Evolutionary conservation across 495 filamentous ascomycete species (phyloP).

Genomic region (Neurospora sp.): DNA sequence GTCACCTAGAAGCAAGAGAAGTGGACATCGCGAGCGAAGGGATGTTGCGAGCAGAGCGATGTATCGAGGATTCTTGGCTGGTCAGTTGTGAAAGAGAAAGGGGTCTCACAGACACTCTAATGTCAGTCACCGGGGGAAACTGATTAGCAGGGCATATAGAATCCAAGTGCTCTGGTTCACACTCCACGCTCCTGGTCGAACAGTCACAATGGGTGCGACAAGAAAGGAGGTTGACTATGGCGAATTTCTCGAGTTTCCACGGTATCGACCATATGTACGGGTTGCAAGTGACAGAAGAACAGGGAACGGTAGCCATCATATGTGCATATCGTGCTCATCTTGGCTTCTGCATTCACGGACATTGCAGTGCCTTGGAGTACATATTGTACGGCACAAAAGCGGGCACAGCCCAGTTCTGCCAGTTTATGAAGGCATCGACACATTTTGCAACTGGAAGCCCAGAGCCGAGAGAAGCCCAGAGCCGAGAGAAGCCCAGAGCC

Average conservation of each 20-base stretch:
- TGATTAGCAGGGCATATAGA: not conserved
- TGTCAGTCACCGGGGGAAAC: too few relatives aligned
- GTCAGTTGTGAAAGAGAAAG: not conserved
- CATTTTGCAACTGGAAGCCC: not conserved
- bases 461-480: not conserved
- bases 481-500: not conserved
- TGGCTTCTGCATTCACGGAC: too few relatives aligned
- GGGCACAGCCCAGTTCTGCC: not conserved
- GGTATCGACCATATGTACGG: too few relatives aligned
- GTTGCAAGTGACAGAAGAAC: too few relatives aligned
- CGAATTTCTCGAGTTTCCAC: too few relatives aligned
- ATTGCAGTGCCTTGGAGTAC: too few relatives aligned
- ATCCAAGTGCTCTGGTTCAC: not conserved
- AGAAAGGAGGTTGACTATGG: too few relatives aligned
- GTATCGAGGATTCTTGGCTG: not conserved
- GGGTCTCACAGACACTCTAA: not conserved
- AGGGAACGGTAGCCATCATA: too few relatives aligned
- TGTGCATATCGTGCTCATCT: too few relatives aligned
- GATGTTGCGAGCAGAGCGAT: not conserved
- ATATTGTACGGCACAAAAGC: too few relatives aligned
- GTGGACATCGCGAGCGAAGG: not conserved
- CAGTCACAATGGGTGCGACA: not conserved
- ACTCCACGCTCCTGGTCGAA: not conserved
- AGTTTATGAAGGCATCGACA: not conserved
- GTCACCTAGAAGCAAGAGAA: not conserved